These are phyloP conservation scores for Aethionema arabicum DNA, from an alignment of 345 rosid genomes.

Conservation along the genomic window DNA sequence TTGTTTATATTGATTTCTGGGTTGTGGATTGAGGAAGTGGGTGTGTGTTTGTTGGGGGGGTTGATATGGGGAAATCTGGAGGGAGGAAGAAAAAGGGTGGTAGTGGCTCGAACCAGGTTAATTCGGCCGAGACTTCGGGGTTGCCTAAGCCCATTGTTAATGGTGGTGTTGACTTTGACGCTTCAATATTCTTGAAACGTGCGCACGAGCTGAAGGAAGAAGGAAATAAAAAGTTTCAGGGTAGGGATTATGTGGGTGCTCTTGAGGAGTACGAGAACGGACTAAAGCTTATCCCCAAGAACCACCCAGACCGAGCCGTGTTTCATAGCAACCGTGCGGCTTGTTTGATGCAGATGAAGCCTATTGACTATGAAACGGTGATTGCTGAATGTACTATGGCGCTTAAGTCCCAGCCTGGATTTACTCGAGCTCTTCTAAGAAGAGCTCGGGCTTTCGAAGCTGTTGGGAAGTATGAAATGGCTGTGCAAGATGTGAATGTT, in stretches of 20 bases:
- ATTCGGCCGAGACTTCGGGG: conserved; percentile 37
- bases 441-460: conserved; percentile 94
- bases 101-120: conserved; percentile 53
- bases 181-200: conserved; percentile 66
- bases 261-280: conserved; percentile 79
- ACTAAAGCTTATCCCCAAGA: conserved; percentile 66
- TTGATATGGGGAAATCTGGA: conserved; percentile 82
- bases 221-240: conserved; percentile 84
- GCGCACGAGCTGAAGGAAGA: conserved; percentile 97
- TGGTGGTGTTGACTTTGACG: conserved; percentile 64
- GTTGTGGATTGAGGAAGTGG: background rate
- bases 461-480: conserved; percentile 70
- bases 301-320: conserved; percentile 83
- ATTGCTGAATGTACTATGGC: conserved; percentile 86
- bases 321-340: conserved; percentile 94
- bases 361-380: conserved; percentile 75
- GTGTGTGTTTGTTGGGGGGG: background rate
- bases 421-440: conserved; percentile 73
- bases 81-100: conserved; percentile 69
- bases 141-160: conserved; percentile 47
- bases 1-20: background rate
- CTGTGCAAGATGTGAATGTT: conserved; percentile 75
- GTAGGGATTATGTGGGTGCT: conserved; percentile 75
- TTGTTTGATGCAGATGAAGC: conserved; percentile 98
- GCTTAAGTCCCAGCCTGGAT: conserved; percentile 80